Conservation (phyloP, 2,329 filamentous ascomycete genomes). For the Sarocladium oryzae region DNA sequence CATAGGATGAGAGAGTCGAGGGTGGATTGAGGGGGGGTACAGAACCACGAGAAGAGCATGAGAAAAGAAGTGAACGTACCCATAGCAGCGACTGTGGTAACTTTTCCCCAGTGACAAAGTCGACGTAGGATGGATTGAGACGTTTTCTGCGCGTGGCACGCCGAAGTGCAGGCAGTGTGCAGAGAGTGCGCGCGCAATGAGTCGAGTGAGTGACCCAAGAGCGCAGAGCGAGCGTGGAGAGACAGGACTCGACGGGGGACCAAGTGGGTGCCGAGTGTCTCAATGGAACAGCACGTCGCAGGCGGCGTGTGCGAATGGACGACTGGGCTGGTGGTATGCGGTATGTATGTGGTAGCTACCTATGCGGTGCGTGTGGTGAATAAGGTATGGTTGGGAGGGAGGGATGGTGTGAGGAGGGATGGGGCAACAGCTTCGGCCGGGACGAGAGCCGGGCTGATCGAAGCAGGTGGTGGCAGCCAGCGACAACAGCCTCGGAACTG, state of each 20-base stretch:
- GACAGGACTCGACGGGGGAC: background rate
- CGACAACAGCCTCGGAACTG: background rate
- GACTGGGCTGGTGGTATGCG: constrained; percentile 1
- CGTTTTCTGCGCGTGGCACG: constrained; percentile 9
- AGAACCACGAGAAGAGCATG: background rate
- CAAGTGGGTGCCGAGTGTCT: constrained; percentile 5
- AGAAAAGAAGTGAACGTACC: constrained; percentile 6
- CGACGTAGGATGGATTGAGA: constrained; percentile 1
- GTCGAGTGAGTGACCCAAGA: background rate
- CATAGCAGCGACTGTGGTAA: constrained; percentile 9
- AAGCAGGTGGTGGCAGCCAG: too few species aligned
- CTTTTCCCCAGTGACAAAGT: constrained; percentile 1
- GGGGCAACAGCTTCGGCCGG: constrained; percentile 4
- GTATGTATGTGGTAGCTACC: background rate
- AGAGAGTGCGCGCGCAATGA: constrained; percentile 4
- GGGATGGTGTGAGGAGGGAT: constrained; percentile 8
- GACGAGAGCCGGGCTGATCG: background rate
- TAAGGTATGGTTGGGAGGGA: constrained; percentile 1
- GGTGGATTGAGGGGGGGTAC: constrained; percentile 1
- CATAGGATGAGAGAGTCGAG: constrained; percentile 2
- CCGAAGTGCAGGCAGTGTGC: background rate
- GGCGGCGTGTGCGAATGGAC: constrained; percentile 7
- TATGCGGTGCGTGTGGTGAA: constrained; percentile 5
- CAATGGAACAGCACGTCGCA: constrained; percentile 7
- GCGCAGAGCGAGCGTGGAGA: constrained; percentile 2